Conservation (phyloP, 768 basidiomycete genomes). For the Hygrocybe coccinea region DNA sequence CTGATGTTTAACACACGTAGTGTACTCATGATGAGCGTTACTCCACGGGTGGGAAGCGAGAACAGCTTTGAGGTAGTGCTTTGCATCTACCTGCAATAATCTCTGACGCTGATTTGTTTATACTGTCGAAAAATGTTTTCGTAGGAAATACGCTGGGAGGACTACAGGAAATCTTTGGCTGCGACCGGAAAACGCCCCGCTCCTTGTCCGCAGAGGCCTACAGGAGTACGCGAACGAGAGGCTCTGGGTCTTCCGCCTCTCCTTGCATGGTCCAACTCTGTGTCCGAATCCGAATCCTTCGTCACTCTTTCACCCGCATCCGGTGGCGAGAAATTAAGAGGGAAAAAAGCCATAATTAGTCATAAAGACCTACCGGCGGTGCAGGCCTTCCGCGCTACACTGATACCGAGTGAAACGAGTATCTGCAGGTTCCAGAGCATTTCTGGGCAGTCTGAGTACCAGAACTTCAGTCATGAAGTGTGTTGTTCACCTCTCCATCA, state of each 20-base stretch:
- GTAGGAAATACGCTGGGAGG: slow-evolving; percentile 53
- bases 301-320: too few relatives aligned
- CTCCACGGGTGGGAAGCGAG: too few relatives aligned
- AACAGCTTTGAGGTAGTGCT: too few relatives aligned
- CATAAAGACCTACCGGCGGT: slow-evolving; percentile 26
- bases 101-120: too few relatives aligned
- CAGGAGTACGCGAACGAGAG: slow-evolving; percentile 38
- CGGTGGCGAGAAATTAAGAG: too few relatives aligned
- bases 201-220: slow-evolving; percentile 46
- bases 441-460: neutral
- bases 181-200: slow-evolving; percentile 44
- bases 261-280: too few relatives aligned
- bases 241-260: slow-evolving; percentile 46
- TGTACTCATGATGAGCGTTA: too few relatives aligned
- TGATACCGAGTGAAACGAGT: neutral
- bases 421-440: neutral
- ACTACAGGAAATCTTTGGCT: slow-evolving; percentile 49
- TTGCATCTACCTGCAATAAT: too few relatives aligned
- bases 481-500: neutral
- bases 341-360: neutral
- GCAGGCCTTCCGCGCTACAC: slow-evolving; percentile 8
- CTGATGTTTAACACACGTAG: too few relatives aligned
- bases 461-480: neutral
- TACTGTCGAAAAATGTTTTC: too few relatives aligned
- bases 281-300: too few relatives aligned